These are phyloP conservation scores for Termitomyces sp. DNA, from an alignment of 768 basidiomycete genomes.

Conservation along the genomic window DNA sequence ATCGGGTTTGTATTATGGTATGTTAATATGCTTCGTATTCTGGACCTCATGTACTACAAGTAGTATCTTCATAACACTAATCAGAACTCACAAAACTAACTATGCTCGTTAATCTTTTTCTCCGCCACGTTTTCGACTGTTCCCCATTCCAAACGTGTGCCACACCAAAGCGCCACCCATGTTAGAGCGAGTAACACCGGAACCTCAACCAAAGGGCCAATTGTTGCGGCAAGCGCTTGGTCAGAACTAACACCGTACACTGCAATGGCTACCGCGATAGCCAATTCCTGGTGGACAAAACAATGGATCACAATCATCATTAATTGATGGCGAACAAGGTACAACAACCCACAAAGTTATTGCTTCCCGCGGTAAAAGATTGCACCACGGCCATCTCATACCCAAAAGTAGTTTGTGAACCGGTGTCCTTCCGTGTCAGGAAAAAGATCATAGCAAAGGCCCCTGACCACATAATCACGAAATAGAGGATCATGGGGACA, in stretches of 20 bases:
- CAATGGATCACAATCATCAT: neutral
- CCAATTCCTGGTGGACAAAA: constrained; percentile 52
- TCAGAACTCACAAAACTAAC: neutral
- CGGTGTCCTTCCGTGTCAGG: constrained; percentile 29
- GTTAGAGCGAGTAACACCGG: constrained; percentile 69
- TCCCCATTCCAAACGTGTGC: constrained; percentile 34
- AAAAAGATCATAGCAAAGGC: constrained; percentile 12
- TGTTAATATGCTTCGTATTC: neutral
- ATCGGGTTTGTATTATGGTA: neutral
- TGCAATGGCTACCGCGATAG: constrained; percentile 77
- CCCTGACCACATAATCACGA: constrained; percentile 19
- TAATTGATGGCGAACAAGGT: neutral
- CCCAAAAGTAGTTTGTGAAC: constrained; percentile 22
- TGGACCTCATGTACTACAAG: neutral
- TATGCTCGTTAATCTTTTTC: neutral
- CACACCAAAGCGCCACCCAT: constrained; percentile 52
- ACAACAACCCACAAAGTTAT: constrained; percentile 56
- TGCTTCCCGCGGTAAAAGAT: constrained; percentile 74
- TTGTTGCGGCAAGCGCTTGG: constrained; percentile 77
- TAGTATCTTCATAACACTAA: neutral
- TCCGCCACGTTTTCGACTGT: neutral
- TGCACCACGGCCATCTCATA: constrained; percentile 77
- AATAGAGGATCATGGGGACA: constrained; percentile 78
- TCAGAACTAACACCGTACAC: constrained; percentile 74
- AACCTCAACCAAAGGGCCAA: constrained; percentile 74